Evolutionary conservation across 208 protist genomes (phyloP), one percentile per base, ranked within the genome.

Genomic region (Acanthamoeba triangularis): DNA sequence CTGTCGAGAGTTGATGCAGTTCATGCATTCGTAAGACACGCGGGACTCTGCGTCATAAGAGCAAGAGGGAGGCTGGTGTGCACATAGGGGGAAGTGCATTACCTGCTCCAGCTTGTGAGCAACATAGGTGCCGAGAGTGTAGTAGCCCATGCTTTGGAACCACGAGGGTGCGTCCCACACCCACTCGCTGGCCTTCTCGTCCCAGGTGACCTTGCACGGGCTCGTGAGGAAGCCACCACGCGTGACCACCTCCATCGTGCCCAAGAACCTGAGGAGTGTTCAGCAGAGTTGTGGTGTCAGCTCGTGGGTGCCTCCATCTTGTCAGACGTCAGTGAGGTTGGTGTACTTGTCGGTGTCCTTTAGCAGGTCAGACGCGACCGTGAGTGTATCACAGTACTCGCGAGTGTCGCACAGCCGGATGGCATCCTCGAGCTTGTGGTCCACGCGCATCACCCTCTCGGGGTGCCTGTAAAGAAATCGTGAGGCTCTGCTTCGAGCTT

Each of bases 301-400:
- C 63, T 93, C 1, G 49, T 30, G 52, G 49, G 18, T 41, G 28
- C 93, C 37, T 41, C 3, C 37, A 41, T 41, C 37, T 41, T 41
- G 2, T 41, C 2, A 3, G 37, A 41, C 23, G 37, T 4, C 23
- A 49, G 49, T 35, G 49, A 90, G 49, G 35, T 3, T 14, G 4
- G 41, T 11, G 67, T 94, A 94, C 90, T 84, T 78, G 65, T 94
- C 90, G 18, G 90, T 20, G 28, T 94, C 90, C 90, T 94, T 67
- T 1, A 94, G 65, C 33, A 94, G 44, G 35, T 94, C 44, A 13
- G 52, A 72, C 5, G 90, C 90, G 11, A 94, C 67, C 3, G 90
- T 94, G 63, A 94, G 90, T 3, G 90, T 94, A n/a, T 94, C 90
- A n/a, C 90, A 94, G 35, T 94, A 94, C 56, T 94, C 90, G 25